A percentile compares a stretch with the other conserved stretches of the same genome.
Evolutionary conservation across 208 protist species (phyloP).

Genomic region (Plasmodiophora brassicae): DNA sequence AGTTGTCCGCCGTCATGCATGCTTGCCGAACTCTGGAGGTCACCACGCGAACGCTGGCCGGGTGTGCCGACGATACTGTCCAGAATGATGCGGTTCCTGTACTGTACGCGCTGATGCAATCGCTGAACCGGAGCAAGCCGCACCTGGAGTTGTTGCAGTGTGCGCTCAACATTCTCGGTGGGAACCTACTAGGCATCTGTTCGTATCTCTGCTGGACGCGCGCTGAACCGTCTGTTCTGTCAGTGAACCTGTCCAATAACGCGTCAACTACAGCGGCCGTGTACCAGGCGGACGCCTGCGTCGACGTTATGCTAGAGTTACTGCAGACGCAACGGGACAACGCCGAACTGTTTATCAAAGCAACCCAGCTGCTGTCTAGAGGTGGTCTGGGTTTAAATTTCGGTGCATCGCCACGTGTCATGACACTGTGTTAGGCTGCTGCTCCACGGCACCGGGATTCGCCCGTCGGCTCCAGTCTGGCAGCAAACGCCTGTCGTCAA

Average conservation of each 20-base stretch:
- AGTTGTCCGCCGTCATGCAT: neutral
- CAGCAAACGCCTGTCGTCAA: neutral
- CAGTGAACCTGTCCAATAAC: neutral
- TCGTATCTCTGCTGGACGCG: neutral
- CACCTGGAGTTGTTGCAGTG: neutral
- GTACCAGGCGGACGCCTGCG: neutral
- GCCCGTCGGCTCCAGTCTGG: neutral
- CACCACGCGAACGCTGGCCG: neutral
- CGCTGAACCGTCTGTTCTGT: too few relatives aligned
- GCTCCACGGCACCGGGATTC: too few relatives aligned
- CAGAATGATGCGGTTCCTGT: constrained; percentile 11
- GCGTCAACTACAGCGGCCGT: neutral
- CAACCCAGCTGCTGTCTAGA: neutral
- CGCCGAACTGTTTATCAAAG: constrained; percentile 1
- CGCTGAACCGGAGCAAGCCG: neutral
- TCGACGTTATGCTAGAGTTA: neutral
- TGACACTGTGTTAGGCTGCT: too few relatives aligned
- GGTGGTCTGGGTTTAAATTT: neutral
- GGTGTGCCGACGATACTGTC: neutral
- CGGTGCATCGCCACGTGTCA: too few relatives aligned
- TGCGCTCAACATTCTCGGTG: neutral
- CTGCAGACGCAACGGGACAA: neutral
- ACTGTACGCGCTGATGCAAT: neutral
- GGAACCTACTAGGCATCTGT: neutral
- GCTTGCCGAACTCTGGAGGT: neutral